Evolutionary conservation across 225 moss, liverwort and hornwort species (phyloP).

Genomic region (Lunularia cruciata): DNA sequence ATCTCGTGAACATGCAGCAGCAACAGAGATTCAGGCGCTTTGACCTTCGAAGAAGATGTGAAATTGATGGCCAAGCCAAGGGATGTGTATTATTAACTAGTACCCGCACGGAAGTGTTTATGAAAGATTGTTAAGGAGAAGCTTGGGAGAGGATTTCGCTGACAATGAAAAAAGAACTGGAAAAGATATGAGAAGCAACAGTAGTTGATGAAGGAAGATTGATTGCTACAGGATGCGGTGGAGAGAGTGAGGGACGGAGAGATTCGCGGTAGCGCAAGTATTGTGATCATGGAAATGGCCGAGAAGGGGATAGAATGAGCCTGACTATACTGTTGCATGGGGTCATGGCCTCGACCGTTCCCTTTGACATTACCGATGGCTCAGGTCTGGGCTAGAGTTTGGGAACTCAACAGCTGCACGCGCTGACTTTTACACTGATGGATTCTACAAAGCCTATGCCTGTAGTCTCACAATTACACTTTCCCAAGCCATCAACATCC

Average conservation of each 20-base stretch:
- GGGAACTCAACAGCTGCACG: background rate
- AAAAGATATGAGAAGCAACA: background rate
- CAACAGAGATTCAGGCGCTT: background rate
- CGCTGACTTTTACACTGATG: background rate
- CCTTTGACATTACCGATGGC: constrained; percentile 13
- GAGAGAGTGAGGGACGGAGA: background rate
- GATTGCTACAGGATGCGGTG: background rate
- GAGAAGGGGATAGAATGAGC: constrained; percentile 1
- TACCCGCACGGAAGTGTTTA: background rate
- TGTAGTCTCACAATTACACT: background rate
- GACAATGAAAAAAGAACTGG: background rate
- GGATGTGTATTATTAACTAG: background rate
- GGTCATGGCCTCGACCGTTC: constrained; percentile 15
- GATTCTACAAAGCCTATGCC: background rate
- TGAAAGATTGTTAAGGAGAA: background rate
- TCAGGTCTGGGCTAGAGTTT: constrained; percentile 4
- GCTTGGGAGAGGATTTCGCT: background rate
- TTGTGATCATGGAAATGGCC: background rate
- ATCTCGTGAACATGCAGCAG: constrained; percentile 9
- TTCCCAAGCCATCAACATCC: background rate
- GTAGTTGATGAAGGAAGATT: background rate
- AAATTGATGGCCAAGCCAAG: background rate
- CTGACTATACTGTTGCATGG: constrained; percentile 4
- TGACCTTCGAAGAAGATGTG: background rate
- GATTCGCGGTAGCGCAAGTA: constrained; percentile 1